Percentiles rank a stretch among this genome's conserved stretches.
Conservation (phyloP, 371 early-diverging fungal species). For the Globomyces sp. region DNA sequence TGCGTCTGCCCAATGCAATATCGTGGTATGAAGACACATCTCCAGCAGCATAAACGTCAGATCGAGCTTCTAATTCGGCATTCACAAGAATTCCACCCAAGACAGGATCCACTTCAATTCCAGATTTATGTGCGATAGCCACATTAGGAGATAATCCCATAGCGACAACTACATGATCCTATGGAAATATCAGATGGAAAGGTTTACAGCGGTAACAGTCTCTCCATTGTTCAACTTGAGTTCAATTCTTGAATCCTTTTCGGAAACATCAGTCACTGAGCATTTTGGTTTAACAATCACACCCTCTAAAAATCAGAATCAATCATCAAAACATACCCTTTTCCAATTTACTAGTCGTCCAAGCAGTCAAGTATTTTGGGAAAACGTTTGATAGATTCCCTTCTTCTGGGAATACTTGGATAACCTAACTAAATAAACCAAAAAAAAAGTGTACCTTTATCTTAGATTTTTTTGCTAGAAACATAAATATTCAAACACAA, state of each 20-base stretch:
- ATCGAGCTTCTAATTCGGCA: constrained; percentile 72
- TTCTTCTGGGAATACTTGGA: constrained; percentile 71
- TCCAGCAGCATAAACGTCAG: constrained; percentile 73
- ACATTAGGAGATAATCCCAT: constrained; percentile 71
- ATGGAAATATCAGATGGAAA: not conserved
- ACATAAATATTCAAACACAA: no score
- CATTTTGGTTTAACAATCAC: constrained; percentile 58
- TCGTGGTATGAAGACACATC: constrained; percentile 76
- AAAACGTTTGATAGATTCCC: constrained; percentile 74
- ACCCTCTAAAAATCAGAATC: constrained; percentile 40
- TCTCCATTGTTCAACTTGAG: constrained; percentile 14
- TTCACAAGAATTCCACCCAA: constrained; percentile 70
- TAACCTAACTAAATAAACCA: constrained; percentile 26
- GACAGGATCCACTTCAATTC: constrained; percentile 66
- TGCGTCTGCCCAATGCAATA: constrained; percentile 69
- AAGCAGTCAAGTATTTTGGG: constrained; percentile 67
- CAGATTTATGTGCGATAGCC: constrained; percentile 64
- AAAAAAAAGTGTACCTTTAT: no score
- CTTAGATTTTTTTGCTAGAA: no score
- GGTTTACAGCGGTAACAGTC: constrained; percentile 11
- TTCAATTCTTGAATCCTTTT: constrained; percentile 48
- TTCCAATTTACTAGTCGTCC: constrained; percentile 64
- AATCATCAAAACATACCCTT: constrained; percentile 12
- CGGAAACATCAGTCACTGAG: constrained; percentile 44
- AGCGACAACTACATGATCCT: constrained; percentile 71